These are phyloP conservation scores for Backusella circina DNA, from an alignment of 192 early-diverging fungal species.

Conservation along the genomic window DNA sequence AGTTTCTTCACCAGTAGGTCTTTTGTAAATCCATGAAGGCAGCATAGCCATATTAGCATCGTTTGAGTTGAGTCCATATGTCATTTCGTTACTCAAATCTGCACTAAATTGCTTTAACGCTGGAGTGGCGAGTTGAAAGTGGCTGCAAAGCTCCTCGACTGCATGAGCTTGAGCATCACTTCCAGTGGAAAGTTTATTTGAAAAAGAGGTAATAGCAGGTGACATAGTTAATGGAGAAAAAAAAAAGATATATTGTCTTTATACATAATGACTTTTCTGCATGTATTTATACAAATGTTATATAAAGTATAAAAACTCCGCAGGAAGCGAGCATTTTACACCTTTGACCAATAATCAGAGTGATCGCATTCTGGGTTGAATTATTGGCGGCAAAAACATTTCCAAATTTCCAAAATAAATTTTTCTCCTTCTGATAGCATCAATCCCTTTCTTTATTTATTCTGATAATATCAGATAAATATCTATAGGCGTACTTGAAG, in stretches of 20 bases:
- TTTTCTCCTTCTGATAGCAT: neutral
- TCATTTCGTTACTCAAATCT: conserved; percentile 57
- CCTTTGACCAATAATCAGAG: neutral
- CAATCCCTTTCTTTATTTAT: neutral
- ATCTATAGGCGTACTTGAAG: neutral
- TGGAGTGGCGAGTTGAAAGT: conserved; percentile 52
- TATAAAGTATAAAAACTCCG: neutral
- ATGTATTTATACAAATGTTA: neutral
- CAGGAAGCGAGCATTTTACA: neutral
- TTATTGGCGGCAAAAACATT: neutral
- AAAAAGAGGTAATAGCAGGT: neutral
- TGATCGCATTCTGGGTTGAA: neutral
- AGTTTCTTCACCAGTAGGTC: conserved; percentile 70
- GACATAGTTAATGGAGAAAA: neutral
- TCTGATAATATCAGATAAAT: conserved; percentile 3
- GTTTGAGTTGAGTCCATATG: conserved; percentile 45
- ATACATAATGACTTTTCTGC: neutral
- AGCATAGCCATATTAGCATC: conserved; percentile 56
- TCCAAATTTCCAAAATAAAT: neutral
- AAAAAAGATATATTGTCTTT: neutral
- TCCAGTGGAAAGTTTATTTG: neutral
- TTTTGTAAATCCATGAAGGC: conserved; percentile 66
- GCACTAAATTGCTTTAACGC: conserved; percentile 51
- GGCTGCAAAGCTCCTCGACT: neutral
- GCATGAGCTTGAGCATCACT: neutral